phyloP scores from a whole-genome alignment of 805 yeast species.

The Metschnikowia peoriensis region DNA sequence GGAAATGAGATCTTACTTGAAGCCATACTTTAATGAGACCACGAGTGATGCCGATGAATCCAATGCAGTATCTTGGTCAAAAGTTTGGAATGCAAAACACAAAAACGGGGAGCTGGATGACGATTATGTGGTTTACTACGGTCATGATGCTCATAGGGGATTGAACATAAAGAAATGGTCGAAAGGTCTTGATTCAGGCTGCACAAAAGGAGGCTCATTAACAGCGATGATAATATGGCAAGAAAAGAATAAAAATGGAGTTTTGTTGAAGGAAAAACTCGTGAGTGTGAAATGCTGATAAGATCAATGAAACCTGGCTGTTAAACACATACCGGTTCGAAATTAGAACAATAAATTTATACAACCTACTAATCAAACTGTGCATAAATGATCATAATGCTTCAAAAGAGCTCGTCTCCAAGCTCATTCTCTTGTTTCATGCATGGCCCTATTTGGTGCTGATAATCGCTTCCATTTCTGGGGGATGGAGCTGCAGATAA shows the following conservation, averaged over 20 bases:
- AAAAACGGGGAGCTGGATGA: constrained; percentile 29
- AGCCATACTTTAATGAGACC: constrained; percentile 59
- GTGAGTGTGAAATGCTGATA: constrained; percentile 14
- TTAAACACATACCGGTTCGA: background rate
- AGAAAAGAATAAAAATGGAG: constrained; percentile 10
- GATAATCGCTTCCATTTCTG: no score
- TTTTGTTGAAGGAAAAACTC: constrained; percentile 11
- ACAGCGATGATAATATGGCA: constrained; percentile 56
- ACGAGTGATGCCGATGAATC: constrained; percentile 45
- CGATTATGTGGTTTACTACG: constrained; percentile 61
- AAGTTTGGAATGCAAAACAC: constrained; percentile 51
- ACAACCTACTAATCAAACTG: no score
- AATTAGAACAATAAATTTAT: no score
- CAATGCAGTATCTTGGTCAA: constrained; percentile 53
- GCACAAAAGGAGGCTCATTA: constrained; percentile 71
- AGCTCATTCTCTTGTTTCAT: no score
- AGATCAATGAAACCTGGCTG: background rate
- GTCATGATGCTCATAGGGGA: constrained; percentile 86
- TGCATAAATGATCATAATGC: no score
- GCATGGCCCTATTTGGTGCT: no score
- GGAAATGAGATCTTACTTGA: constrained; percentile 66
- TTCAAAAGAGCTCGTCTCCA: no score
- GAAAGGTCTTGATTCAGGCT: constrained; percentile 79
- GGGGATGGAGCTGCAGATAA: background rate
- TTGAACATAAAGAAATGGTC: constrained; percentile 62